Conservation (phyloP, 1,284 basidiomycete genomes). For the Ustilago lituana region DNA sequence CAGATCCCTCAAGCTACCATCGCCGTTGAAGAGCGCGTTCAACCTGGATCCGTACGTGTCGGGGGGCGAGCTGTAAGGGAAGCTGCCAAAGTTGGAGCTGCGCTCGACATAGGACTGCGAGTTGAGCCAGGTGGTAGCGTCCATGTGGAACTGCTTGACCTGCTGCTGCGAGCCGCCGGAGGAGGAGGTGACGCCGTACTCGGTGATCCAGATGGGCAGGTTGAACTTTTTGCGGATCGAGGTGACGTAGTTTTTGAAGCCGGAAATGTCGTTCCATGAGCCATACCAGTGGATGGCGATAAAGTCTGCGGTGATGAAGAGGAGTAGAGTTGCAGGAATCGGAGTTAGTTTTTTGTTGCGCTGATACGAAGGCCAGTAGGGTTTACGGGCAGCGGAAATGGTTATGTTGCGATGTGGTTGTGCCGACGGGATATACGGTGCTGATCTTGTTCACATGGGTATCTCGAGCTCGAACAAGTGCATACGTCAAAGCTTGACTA, state of each 20-base stretch:
- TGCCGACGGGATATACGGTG: too few relatives aligned
- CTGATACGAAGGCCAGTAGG: too few relatives aligned
- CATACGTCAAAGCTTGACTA: too few relatives aligned
- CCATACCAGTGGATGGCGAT: slow-evolving; percentile 66
- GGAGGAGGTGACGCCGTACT: slow-evolving; percentile 60
- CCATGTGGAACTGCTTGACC: slow-evolving; percentile 53
- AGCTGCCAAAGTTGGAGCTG: slow-evolving; percentile 60
- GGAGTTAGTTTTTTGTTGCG: slow-evolving; percentile 25
- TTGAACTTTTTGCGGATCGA: slow-evolving; percentile 45
- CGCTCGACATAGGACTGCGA: slow-evolving; percentile 54
- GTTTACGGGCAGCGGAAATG: too few relatives aligned
- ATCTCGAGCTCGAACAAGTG: too few relatives aligned
- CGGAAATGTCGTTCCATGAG: slow-evolving; percentile 38
- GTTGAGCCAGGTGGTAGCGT: slow-evolving; percentile 55
- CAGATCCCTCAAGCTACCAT: slow-evolving; percentile 36
- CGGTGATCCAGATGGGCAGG: slow-evolving; percentile 63
- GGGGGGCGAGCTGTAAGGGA: slow-evolving; percentile 45
- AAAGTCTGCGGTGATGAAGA: slow-evolving; percentile 40
- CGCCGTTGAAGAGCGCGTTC: slow-evolving; percentile 58
- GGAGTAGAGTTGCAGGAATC: slow-evolving; percentile 13
- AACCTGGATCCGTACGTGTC: slow-evolving; percentile 51
- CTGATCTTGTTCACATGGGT: too few relatives aligned
- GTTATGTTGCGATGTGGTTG: too few relatives aligned
- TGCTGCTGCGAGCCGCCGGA: slow-evolving; percentile 46
- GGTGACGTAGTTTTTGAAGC: slow-evolving; percentile 51